Percentiles rank a stretch among this genome's conserved stretches.
Evolutionary conservation across 192 early-diverging fungal species (phyloP).

Genomic region (Coemansia sp.): DNA sequence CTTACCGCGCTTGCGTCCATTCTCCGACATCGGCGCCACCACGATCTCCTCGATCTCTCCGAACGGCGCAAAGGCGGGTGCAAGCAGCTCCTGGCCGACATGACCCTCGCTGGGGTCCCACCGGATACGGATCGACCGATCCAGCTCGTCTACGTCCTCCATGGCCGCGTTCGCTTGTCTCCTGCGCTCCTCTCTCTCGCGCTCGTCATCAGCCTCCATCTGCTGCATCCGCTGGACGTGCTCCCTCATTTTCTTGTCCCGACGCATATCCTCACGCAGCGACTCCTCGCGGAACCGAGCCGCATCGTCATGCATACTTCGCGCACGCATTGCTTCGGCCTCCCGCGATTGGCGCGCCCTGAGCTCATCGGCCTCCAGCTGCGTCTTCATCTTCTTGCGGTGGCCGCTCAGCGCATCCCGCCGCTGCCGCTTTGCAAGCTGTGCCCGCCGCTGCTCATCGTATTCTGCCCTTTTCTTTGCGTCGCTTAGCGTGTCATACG

Average conservation of each 20-base stretch:
- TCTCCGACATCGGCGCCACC: constrained; percentile 28
- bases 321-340: constrained; percentile 7
- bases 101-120: constrained; percentile 15
- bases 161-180: constrained; percentile 4
- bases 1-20: constrained; percentile 4
- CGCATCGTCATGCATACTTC: constrained; percentile 26
- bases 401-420: constrained; percentile 23
- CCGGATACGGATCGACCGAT: constrained; percentile 32
- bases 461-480: constrained; percentile 28
- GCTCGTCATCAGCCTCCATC: constrained; percentile 7
- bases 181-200: constrained; percentile 1
- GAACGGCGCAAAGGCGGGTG: constrained; percentile 23
- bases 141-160: constrained; percentile 37
- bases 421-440: constrained; percentile 46
- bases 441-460: constrained; percentile 29
- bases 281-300: constrained; percentile 35
- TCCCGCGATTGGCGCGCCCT: constrained; percentile 15
- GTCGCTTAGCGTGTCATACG: constrained; percentile 35
- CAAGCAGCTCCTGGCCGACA: constrained; percentile 15
- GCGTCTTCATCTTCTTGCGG: constrained; percentile 48
- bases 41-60: constrained; percentile 47
- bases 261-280: constrained; percentile 17
- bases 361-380: constrained; percentile 38
- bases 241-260: constrained; percentile 36
- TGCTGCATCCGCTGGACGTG: constrained; percentile 11